phyloP scores from a whole-genome alignment of 768 basidiomycete species.

The Sistotremastrum niveocremeum region DNA sequence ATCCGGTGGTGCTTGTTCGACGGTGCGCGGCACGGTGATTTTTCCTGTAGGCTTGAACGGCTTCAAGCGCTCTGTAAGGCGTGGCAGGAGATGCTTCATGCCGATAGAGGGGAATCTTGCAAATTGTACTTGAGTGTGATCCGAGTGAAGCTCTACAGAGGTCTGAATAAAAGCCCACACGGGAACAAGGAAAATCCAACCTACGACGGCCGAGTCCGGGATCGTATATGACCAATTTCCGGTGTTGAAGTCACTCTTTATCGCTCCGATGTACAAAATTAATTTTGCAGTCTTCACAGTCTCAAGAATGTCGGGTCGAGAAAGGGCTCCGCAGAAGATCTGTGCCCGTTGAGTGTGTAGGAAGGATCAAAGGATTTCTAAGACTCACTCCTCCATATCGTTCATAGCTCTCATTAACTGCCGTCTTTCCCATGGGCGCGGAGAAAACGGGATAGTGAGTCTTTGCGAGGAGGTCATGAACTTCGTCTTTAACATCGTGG shows the following conservation, averaged over 20 bases:
- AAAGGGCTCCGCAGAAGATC: constrained; percentile 69
- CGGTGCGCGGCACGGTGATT: constrained; percentile 31
- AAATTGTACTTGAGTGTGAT: constrained; percentile 51
- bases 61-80: constrained; percentile 43
- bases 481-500: constrained; percentile 50
- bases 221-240: constrained; percentile 75
- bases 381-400: constrained; percentile 68
- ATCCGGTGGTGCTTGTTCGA: constrained; percentile 35
- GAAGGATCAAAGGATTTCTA: background rate
- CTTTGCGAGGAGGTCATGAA: constrained; percentile 43
- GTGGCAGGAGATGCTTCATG: constrained; percentile 68
- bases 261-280: constrained; percentile 56
- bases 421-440: constrained; percentile 73
- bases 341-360: constrained; percentile 13
- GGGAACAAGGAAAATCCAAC: constrained; percentile 18
- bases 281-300: constrained; percentile 65
- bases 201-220: constrained; percentile 43
- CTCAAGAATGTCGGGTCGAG: constrained; percentile 49
- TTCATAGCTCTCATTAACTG: constrained; percentile 52
- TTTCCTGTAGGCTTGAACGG: constrained; percentile 25
- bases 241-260: constrained; percentile 77
- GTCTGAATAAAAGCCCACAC: background rate
- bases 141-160: constrained; percentile 52
- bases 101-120: constrained; percentile 52
- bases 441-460: constrained; percentile 66